A percentile compares a stretch with the other conserved stretches of the same genome.
These are phyloP conservation scores for Neurospora discreta DNA, from an alignment of 495 filamentous ascomycete species.

Conservation along the genomic window DNA sequence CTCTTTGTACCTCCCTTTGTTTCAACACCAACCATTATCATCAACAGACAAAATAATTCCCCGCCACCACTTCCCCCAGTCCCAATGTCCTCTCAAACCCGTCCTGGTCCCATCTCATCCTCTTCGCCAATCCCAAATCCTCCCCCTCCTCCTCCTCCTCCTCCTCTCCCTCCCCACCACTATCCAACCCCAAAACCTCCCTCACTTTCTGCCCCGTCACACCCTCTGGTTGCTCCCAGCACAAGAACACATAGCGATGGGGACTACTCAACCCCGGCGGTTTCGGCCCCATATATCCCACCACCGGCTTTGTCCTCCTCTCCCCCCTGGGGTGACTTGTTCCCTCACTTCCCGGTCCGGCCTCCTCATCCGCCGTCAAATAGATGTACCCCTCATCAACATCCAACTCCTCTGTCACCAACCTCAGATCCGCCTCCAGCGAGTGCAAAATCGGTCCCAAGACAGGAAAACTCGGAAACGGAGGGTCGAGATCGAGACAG, in stretches of 20 bases:
- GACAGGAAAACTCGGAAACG: slow-evolving; percentile 39
- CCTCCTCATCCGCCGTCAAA: background rate
- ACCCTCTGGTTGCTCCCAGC: slow-evolving; percentile 44
- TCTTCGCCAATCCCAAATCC: slow-evolving; percentile 24
- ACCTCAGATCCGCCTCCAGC: slow-evolving; percentile 29
- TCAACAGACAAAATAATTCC: slow-evolving; percentile 40
- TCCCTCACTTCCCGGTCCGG: slow-evolving; percentile 3
- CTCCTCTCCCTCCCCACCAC: background rate
- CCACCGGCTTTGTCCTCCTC: slow-evolving; percentile 8
- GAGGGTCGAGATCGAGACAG: slow-evolving; percentile 41
- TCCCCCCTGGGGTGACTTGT: slow-evolving; percentile 1
- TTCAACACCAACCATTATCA: background rate
- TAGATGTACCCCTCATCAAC: slow-evolving; percentile 11
- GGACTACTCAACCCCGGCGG: slow-evolving; percentile 40
- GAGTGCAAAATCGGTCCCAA: slow-evolving; percentile 38
- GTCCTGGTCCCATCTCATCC: slow-evolving; percentile 44
- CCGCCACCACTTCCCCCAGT: slow-evolving; percentile 38
- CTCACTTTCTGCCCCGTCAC: slow-evolving; percentile 35
- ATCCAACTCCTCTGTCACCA: slow-evolving; percentile 3
- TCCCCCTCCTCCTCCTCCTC: slow-evolving; percentile 28
- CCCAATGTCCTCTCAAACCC: slow-evolving; percentile 34
- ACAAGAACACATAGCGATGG: slow-evolving; percentile 46
- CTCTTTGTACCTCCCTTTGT: background rate
- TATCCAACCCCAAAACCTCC: slow-evolving; percentile 19
- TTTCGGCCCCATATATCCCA: slow-evolving; percentile 36